A percentile compares a stretch with the other conserved stretches of the same genome.
phyloP scores from a whole-genome alignment of 257 asterid species.

The Przewalskia tangutica region DNA sequence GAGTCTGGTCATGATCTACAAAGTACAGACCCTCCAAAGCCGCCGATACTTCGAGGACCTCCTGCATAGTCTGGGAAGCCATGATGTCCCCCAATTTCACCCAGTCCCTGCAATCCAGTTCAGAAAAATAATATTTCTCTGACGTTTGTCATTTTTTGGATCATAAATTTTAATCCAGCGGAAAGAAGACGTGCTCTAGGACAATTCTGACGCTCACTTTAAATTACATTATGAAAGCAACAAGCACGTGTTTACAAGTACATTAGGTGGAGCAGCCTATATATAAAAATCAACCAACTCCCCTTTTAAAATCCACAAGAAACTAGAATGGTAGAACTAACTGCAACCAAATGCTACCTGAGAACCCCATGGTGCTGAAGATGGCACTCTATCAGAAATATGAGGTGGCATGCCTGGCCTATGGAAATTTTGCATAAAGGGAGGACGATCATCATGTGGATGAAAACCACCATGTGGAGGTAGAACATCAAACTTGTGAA shows the following conservation, averaged over 20 bases:
- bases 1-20: constrained; percentile 4
- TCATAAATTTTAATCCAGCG: not conserved
- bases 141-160: not conserved
- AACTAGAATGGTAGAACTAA: constrained; percentile 1
- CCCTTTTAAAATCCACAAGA: not conserved
- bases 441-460: constrained; percentile 71
- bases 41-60: constrained; percentile 72
- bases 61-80: constrained; percentile 74
- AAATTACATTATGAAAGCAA: not conserved
- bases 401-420: constrained; percentile 71
- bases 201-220: not conserved
- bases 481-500: constrained; percentile 56
- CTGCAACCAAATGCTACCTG: constrained; percentile 37
- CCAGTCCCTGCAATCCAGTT: constrained; percentile 49
- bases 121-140: not conserved
- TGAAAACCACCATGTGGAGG: constrained; percentile 60
- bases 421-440: constrained; percentile 65
- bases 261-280: not conserved
- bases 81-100: constrained; percentile 54
- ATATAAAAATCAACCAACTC: not conserved
- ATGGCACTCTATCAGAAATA: constrained; percentile 47
- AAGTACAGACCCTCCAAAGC: constrained; percentile 68
- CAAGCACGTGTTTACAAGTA: not conserved
- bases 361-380: constrained; percentile 68
- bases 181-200: not conserved